Percentiles rank a stretch among this genome's conserved stretches.
These are phyloP conservation scores for Uronychia setigera DNA, from an alignment of 73 alveolate genomes.

Conservation along the genomic window DNA sequence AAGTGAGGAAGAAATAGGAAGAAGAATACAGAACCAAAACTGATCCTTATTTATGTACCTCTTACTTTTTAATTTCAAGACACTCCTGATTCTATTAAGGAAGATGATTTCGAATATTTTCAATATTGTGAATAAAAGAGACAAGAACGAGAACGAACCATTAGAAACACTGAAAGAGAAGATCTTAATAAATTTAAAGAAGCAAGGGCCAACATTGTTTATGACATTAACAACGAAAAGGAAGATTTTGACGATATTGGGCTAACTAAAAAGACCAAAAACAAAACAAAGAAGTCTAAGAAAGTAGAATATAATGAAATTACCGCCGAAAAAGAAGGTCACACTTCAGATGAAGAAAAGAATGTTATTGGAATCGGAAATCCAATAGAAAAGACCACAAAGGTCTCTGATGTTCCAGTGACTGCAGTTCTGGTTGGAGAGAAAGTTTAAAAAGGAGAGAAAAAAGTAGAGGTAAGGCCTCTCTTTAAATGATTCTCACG, in stretches of 20 bases:
- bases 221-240: neutral
- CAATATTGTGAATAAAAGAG: neutral
- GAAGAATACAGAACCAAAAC: neutral
- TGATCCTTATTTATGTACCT: neutral
- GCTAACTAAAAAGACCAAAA: no score
- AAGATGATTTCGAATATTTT: conserved; percentile 5
- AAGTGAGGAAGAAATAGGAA: neutral
- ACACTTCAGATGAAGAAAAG: neutral
- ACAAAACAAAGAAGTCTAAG: no score
- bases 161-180: neutral
- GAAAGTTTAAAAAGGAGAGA: neutral
- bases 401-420: no score
- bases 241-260: neutral
- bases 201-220: conserved; percentile 1
- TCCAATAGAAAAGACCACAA: neutral
- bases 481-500: neutral
- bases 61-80: neutral
- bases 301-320: no score
- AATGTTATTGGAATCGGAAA: neutral
- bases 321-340: neutral
- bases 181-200: conserved; percentile 2
- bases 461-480: neutral
- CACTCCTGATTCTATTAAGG: neutral
- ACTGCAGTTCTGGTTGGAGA: no score
- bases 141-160: neutral